Conservation (phyloP, 1,139 yeast genomes). For the Wickerhamomyces sp. region DNA sequence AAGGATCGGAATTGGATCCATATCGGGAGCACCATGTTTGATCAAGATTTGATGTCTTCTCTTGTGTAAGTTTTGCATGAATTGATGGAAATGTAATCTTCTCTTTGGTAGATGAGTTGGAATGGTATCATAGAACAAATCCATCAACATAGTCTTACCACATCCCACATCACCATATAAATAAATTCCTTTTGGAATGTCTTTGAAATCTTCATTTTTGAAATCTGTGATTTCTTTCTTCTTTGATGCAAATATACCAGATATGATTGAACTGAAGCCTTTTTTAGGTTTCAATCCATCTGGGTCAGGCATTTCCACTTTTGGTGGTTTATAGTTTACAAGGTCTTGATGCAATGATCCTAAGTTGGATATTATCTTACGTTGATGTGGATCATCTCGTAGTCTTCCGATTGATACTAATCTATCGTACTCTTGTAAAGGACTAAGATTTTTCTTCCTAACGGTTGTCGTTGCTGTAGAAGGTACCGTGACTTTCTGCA, state of each 20-base stretch:
- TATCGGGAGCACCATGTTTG: constrained; percentile 53
- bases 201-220: constrained; percentile 18
- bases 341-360: constrained; percentile 48
- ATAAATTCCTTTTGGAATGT: constrained; percentile 74
- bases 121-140: constrained; percentile 78
- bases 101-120: constrained; percentile 72
- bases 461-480: too few relatives aligned
- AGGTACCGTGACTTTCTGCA: too few relatives aligned
- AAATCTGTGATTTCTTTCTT: constrained; percentile 7
- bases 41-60: constrained; percentile 72
- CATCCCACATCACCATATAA: constrained; percentile 97
- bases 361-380: constrained; percentile 50
- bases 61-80: constrained; percentile 91
- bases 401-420: constrained; percentile 48
- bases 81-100: constrained; percentile 91
- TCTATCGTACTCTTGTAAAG: constrained; percentile 57
- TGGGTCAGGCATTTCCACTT: constrained; percentile 19
- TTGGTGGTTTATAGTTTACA: constrained; percentile 50
- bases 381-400: constrained; percentile 62
- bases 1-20: constrained; percentile 78
- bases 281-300: constrained; percentile 38
- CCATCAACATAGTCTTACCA: constrained; percentile 98
- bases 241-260: constrained; percentile 17
- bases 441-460: constrained; percentile 26
- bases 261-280: constrained; percentile 37